Evolutionary conservation across 2,329 filamentous ascomycete genomes (phyloP).

Genomic region (Fusarium metavorans): DNA sequence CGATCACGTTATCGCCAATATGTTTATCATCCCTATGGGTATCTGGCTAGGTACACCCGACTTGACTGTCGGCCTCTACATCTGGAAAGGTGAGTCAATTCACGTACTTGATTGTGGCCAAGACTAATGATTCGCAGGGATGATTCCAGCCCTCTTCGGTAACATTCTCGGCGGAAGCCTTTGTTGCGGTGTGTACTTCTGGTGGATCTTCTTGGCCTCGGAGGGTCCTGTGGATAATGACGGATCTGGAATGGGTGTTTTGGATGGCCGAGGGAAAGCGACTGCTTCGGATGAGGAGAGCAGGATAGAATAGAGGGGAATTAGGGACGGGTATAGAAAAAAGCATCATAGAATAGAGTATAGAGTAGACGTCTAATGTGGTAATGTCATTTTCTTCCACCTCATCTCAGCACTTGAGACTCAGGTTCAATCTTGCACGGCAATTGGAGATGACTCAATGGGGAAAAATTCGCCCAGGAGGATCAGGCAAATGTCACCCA

Average conservation of each 20-base stretch:
- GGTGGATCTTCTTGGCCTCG: slow-evolving; percentile 39
- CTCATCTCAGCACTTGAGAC: not conserved
- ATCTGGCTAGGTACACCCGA: slow-evolving; percentile 61
- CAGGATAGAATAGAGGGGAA: not conserved
- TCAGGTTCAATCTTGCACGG: not conserved
- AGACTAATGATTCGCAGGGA: slow-evolving; percentile 34
- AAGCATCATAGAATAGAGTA: not conserved
- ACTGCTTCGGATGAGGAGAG: slow-evolving; percentile 35
- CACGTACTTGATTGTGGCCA: rapidly evolving
- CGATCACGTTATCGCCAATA: slow-evolving; percentile 69
- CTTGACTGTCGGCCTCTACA: slow-evolving; percentile 62
- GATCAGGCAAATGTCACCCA: not conserved
- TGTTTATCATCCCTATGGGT: slow-evolving; percentile 64
- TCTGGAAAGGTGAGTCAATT: slow-evolving; percentile 61
- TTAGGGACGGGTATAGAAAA: not conserved
- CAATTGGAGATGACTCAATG: not conserved
- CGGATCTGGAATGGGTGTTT: slow-evolving; percentile 5
- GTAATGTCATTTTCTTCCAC: not conserved
- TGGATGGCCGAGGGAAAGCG: slow-evolving; percentile 5
- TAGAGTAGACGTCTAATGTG: not conserved
- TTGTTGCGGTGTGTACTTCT: slow-evolving; percentile 59
- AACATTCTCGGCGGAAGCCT: slow-evolving; percentile 67
- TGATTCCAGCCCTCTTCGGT: slow-evolving; percentile 65
- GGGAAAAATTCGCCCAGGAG: not conserved
- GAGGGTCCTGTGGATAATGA: slow-evolving; percentile 14